Conservation (phyloP, 2,329 filamentous ascomycete species). For the Thyridium curvatum region DNA sequence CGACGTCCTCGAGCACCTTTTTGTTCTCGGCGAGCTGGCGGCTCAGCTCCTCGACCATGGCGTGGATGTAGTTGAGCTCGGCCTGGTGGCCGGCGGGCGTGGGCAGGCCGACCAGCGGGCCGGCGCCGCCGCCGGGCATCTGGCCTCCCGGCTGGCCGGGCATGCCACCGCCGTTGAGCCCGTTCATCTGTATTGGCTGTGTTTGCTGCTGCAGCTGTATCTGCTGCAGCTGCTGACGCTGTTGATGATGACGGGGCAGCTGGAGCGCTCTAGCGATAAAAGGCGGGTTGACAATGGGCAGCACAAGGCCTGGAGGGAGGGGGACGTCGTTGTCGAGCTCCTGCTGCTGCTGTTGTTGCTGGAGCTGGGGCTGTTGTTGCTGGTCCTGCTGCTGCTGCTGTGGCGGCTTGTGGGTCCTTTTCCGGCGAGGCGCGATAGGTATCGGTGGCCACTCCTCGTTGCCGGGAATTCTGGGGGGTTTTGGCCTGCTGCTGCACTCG, state of each 20-base stretch:
- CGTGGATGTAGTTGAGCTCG: conserved; percentile 62
- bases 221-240: conserved; percentile 4
- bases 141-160: conserved; percentile 10
- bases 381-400: conserved; percentile 4
- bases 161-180: conserved; percentile 42
- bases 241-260: not conserved
- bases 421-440: too few species aligned
- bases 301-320: too few species aligned
- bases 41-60: conserved; percentile 61
- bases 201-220: conserved; percentile 12
- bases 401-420: too few species aligned
- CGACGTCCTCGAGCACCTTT: conserved; percentile 56
- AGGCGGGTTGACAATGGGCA: too few species aligned
- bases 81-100: conserved; percentile 63
- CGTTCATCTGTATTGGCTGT: conserved; percentile 33
- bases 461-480: too few species aligned
- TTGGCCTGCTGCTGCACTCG: too few species aligned
- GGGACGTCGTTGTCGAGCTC: conserved; percentile 3
- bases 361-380: conserved; percentile 4
- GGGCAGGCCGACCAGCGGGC: conserved; percentile 35
- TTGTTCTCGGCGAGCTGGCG: conserved; percentile 57
- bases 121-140: conserved; percentile 22
- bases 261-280: not conserved
- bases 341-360: conserved; percentile 2
- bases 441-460: too few species aligned